Percentiles rank a stretch among this genome's conserved stretches.
Evolutionary conservation across 306 rosid species (phyloP).

Genomic region (Oxytropis ochrocephala): DNA sequence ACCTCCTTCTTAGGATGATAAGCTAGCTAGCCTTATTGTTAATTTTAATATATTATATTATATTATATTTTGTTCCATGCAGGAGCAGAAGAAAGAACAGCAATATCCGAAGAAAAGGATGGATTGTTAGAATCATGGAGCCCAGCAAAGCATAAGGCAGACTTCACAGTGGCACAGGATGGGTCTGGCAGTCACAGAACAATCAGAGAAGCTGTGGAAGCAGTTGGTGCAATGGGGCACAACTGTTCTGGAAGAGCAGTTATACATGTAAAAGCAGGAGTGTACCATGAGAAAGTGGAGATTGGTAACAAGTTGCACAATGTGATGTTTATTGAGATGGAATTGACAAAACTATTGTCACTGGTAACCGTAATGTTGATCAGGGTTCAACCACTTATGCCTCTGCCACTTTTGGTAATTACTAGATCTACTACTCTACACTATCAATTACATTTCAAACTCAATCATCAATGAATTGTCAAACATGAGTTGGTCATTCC

Average conservation of each 20-base stretch:
- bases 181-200: slow-evolving; percentile 53
- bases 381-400: slow-evolving; percentile 38
- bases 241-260: slow-evolving; percentile 27
- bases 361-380: slow-evolving; percentile 30
- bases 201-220: slow-evolving; percentile 42
- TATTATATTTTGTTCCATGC: too few species aligned
- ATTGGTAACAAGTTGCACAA: slow-evolving; percentile 33
- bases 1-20: too few species aligned
- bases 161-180: slow-evolving; percentile 52
- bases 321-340: slow-evolving; percentile 79
- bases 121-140: slow-evolving; percentile 51
- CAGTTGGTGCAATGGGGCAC: slow-evolving; percentile 28
- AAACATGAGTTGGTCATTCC: too few species aligned
- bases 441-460: too few species aligned
- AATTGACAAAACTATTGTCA: slow-evolving; percentile 48
- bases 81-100: slow-evolving; percentile 4
- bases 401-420: slow-evolving; percentile 66
- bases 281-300: slow-evolving; percentile 51
- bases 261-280: slow-evolving; percentile 49
- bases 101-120: not conserved
- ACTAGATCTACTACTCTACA: too few species aligned
- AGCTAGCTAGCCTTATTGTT: not conserved
- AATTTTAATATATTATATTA: too few species aligned
- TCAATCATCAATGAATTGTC: too few species aligned
- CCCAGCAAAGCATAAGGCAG: slow-evolving; percentile 24